phyloP scores from a whole-genome alignment of 352 stramenopile species.

The Pythium scleroteichum region DNA sequence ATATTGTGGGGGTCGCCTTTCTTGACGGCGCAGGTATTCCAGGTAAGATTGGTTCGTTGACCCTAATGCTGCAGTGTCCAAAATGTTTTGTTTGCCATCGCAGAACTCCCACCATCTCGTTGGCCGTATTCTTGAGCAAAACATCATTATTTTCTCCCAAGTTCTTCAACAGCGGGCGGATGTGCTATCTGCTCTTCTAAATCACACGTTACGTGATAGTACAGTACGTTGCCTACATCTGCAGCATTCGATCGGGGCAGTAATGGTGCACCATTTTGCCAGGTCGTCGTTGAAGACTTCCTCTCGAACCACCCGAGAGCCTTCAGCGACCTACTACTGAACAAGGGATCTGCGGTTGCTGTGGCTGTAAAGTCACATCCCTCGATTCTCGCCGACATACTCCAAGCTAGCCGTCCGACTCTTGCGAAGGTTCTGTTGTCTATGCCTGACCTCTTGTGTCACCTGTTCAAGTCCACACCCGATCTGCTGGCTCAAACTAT shows the following conservation, averaged over 20 bases:
- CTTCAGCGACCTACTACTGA: conserved; percentile 59
- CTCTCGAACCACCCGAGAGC: conserved; percentile 59
- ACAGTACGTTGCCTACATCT: conserved; percentile 29
- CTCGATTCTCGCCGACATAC: conserved; percentile 54
- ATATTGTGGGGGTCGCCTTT: conserved; percentile 66
- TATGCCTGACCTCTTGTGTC: conserved; percentile 45
- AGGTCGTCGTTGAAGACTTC: conserved; percentile 71
- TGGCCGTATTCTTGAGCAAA: conserved; percentile 69
- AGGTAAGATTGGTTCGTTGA: conserved; percentile 32
- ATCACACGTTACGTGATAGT: conserved; percentile 64
- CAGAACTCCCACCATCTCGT: conserved; percentile 60
- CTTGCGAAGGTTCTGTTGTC: conserved; percentile 46
- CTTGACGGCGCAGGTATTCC: conserved; percentile 67
- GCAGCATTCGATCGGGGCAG: background rate
- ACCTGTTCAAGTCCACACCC: conserved; percentile 52
- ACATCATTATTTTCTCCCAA: conserved; percentile 65
- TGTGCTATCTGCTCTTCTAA: conserved; percentile 53
- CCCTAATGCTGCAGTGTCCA: background rate
- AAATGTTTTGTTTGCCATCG: background rate
- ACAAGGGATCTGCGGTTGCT: conserved; percentile 48
- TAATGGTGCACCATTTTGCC: background rate
- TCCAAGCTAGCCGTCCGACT: conserved; percentile 44
- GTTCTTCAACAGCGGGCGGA: conserved; percentile 54
- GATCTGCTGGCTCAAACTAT: conserved; percentile 50
- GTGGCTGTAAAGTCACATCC: conserved; percentile 51